Evolutionary conservation across 257 asterid species (phyloP).

Genomic region (Nicotiana noctiflora): DNA sequence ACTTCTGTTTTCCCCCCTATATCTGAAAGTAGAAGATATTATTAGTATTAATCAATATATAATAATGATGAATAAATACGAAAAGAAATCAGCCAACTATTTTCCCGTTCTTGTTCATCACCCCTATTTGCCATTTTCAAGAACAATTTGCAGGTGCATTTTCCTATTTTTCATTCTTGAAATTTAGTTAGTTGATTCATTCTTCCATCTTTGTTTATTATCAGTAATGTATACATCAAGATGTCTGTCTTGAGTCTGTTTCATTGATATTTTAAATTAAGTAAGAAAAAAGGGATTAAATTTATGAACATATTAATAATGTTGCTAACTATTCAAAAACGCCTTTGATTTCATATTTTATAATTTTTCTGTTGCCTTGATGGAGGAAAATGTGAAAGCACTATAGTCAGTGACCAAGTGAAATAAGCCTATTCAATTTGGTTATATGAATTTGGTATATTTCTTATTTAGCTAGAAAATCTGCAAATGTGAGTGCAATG

Average conservation of each 20-base stretch:
- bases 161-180: neutral
- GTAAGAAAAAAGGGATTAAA: neutral
- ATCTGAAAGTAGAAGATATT: neutral
- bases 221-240: neutral
- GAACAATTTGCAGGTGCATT: neutral
- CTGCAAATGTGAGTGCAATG: neutral
- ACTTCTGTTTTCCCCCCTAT: neutral
- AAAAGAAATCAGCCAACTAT: neutral
- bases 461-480: neutral
- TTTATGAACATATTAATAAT: neutral
- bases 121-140: neutral
- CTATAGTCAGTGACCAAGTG: neutral
- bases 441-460: neutral
- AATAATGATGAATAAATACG: neutral
- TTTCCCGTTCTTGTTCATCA: neutral
- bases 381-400: too few relatives aligned
- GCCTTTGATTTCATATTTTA: neutral
- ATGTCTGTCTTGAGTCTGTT: neutral
- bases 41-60: neutral
- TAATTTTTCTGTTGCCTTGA: neutral
- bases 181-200: neutral
- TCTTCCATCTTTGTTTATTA: neutral
- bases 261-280: neutral
- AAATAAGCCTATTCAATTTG: neutral
- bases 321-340: neutral